These are phyloP conservation scores for Cladosporium oxysporum DNA, from an alignment of 2,329 filamentous ascomycete genomes.

Conservation along the genomic window DNA sequence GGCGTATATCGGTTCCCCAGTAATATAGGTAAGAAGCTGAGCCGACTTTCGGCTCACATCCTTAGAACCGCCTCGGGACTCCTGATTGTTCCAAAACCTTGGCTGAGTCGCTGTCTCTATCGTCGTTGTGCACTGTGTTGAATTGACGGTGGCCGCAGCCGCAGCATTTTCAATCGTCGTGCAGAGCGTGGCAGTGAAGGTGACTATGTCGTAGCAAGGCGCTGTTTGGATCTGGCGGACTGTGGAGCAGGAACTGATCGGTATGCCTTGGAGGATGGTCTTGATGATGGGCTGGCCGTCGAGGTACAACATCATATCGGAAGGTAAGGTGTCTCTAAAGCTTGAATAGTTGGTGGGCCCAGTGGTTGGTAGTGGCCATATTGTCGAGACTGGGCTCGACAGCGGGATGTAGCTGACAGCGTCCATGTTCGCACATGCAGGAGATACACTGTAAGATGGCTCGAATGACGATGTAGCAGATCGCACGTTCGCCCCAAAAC, in stretches of 20 bases:
- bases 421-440: too few species aligned
- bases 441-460: too few species aligned
- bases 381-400: not conserved
- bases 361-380: not conserved
- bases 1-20: not conserved
- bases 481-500: not conserved
- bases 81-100: not conserved
- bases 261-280: not conserved
- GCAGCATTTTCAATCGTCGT: not conserved
- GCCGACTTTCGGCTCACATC: not conserved
- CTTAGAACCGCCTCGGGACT: not conserved
- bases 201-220: not conserved
- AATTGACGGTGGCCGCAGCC: not conserved
- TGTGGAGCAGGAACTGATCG: not conserved
- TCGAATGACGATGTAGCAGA: not conserved
- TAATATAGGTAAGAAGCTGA: not conserved
- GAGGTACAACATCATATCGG: not conserved
- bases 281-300: not conserved
- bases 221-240: not conserved
- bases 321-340: not conserved
- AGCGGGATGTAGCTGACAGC: not conserved
- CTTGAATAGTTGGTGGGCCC: not conserved
- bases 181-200: not conserved
- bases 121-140: not conserved
- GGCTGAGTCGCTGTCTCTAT: not conserved